Percentiles rank a stretch among this genome's conserved stretches.
These are phyloP conservation scores for Rhizomucor miehei DNA, from an alignment of 371 early-diverging fungal species.

Conservation along the genomic window DNA sequence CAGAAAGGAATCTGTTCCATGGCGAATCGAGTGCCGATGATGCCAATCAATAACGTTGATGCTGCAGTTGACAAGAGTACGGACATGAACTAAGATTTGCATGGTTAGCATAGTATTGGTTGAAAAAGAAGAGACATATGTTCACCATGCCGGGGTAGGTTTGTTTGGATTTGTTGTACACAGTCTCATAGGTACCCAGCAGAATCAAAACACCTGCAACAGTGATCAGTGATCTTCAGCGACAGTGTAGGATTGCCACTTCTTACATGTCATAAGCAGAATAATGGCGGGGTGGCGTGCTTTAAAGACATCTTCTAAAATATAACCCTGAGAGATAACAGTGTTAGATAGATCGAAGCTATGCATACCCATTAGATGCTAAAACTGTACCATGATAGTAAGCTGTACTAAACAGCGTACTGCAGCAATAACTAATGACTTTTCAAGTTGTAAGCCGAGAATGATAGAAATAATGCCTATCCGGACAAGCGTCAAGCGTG, in stretches of 20 bases:
- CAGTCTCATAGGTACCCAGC: slow-evolving; percentile 56
- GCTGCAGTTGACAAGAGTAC: slow-evolving; percentile 47
- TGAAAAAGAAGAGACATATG: too few relatives aligned
- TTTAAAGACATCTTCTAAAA: slow-evolving; percentile 64
- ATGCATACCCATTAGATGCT: too few relatives aligned
- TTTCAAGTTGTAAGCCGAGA: slow-evolving; percentile 60
- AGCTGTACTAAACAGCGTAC: slow-evolving; percentile 62
- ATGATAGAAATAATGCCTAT: slow-evolving; percentile 55
- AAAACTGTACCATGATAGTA: slow-evolving; percentile 55
- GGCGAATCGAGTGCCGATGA: slow-evolving; percentile 66
- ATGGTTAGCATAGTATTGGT: neutral
- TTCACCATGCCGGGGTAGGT: slow-evolving; percentile 53
- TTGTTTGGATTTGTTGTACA: slow-evolving; percentile 58
- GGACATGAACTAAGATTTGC: slow-evolving; percentile 39
- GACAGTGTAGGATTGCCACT: neutral
- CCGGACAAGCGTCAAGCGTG: neutral
- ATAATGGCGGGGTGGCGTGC: slow-evolving; percentile 53
- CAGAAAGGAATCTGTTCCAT: slow-evolving; percentile 77
- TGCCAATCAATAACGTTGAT: slow-evolving; percentile 51
- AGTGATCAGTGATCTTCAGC: neutral
- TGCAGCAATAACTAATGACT: slow-evolving; percentile 59
- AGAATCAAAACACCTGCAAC: slow-evolving; percentile 40
- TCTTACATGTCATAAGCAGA: slow-evolving; percentile 58
- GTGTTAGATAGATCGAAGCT: too few relatives aligned
- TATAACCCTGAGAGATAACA: slow-evolving; percentile 44